phyloP scores from a whole-genome alignment of 192 early-diverging fungal species.

The Chytriomyces confervae region DNA sequence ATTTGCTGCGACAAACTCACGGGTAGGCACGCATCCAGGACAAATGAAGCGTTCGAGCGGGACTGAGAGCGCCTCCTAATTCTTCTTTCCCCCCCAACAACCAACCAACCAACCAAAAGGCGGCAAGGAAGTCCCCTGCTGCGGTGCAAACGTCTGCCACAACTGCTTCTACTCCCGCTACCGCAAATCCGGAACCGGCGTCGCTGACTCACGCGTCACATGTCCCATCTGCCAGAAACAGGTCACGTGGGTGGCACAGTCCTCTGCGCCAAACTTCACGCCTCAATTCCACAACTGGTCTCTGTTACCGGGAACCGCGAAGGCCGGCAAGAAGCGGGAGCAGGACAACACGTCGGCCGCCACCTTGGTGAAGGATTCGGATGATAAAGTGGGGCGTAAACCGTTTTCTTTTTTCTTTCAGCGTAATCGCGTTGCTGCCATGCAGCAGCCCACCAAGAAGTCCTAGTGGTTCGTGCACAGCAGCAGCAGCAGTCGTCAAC shows the following conservation, averaged over 20 bases:
- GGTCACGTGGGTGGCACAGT: neutral
- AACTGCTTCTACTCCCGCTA: constrained; percentile 10
- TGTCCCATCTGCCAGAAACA: constrained; percentile 7
- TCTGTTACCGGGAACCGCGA: neutral
- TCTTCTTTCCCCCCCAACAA: neutral
- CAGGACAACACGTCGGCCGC: neutral
- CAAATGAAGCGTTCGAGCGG: neutral
- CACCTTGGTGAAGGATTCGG: neutral
- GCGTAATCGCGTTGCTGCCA: too few relatives aligned
- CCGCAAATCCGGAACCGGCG: neutral
- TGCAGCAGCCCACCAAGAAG: too few relatives aligned
- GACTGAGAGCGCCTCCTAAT: neutral
- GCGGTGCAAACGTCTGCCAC: constrained; percentile 1
- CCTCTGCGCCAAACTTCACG: neutral
- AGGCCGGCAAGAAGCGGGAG: neutral
- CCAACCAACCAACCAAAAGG: neutral
- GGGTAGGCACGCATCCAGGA: neutral
- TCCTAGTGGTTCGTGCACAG: too few relatives aligned
- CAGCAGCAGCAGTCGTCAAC: neutral
- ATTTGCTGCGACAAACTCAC: neutral
- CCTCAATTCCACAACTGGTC: neutral
- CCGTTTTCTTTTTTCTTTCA: neutral
- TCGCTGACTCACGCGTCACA: neutral
- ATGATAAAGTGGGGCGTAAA: neutral
- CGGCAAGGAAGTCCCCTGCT: constrained; percentile 14